A percentile compares a stretch with the other conserved stretches of the same genome.
These are phyloP conservation scores for Bocquillonia castaneifolia DNA, from an alignment of 441 rosid genomes.

Conservation along the genomic window DNA sequence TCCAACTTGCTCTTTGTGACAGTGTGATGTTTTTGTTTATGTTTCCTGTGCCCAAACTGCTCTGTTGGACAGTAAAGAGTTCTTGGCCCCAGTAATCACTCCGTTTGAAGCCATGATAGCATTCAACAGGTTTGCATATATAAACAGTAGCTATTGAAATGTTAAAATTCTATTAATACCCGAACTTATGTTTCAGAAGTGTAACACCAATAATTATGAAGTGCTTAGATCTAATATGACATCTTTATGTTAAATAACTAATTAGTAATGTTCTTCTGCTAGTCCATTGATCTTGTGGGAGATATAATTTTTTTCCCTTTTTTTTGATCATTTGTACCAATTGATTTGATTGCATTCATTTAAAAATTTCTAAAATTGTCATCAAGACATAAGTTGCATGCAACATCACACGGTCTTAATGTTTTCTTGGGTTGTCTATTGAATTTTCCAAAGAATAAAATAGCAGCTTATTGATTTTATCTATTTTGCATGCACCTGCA, in stretches of 20 bases:
- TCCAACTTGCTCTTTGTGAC: constrained; percentile 22
- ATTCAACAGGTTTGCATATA: constrained; percentile 56
- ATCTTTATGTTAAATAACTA: too few relatives aligned
- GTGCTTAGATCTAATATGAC: too few relatives aligned
- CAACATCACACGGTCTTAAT: neutral
- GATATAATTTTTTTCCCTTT: too few relatives aligned
- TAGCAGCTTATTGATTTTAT: neutral
- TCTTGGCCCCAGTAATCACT: constrained; percentile 83
- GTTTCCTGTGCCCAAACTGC: constrained; percentile 90
- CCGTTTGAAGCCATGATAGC: constrained; percentile 87
- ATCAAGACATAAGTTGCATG: too few relatives aligned
- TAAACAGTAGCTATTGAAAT: neutral
- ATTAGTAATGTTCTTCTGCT: too few relatives aligned
- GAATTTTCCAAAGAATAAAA: neutral
- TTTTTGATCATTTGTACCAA: too few relatives aligned
- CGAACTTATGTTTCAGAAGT: neutral
- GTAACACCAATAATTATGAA: too few relatives aligned
- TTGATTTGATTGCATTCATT: neutral
- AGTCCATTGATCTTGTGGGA: too few relatives aligned
- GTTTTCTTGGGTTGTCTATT: neutral
- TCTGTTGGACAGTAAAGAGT: constrained; percentile 87
- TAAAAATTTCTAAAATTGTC: neutral
- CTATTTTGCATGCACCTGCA: neutral
- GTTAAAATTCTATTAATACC: neutral
- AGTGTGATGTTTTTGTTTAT: constrained; percentile 84